Conservation (phyloP, 768 basidiomycete species). For the Suillus plorans region DNA sequence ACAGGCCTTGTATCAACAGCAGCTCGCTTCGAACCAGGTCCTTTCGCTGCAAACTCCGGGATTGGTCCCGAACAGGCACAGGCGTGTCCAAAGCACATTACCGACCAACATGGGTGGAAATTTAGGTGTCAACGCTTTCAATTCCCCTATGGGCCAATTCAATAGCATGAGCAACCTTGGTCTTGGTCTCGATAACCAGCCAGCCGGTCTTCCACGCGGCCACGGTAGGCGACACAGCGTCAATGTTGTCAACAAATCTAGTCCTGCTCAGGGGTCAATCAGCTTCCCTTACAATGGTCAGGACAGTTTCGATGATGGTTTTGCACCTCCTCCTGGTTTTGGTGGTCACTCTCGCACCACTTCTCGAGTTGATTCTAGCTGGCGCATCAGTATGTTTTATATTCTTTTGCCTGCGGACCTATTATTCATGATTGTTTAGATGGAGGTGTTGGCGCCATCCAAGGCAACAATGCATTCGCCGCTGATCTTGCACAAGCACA, state of each 20-base stretch:
- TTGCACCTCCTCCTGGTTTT: constrained; percentile 54
- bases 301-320: constrained; percentile 82
- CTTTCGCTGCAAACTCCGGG: constrained; percentile 78
- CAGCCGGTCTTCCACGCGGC: constrained; percentile 69
- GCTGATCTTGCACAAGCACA: constrained; percentile 95
- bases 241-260: constrained; percentile 82
- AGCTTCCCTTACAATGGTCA: constrained; percentile 51
- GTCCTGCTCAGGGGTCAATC: constrained; percentile 45
- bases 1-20: constrained; percentile 85
- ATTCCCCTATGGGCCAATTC: constrained; percentile 62
- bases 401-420: background rate
- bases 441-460: constrained; percentile 68
- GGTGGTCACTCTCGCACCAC: constrained; percentile 74
- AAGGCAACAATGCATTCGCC: constrained; percentile 63
- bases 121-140: constrained; percentile 39
- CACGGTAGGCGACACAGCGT: constrained; percentile 91
- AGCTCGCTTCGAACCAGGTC: constrained; percentile 85
- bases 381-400: constrained; percentile 80
- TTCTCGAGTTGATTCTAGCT: constrained; percentile 78
- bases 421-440: background rate
- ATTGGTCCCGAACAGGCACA: constrained; percentile 69
- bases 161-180: constrained; percentile 49
- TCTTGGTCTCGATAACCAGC: constrained; percentile 65
- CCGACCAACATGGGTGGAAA: constrained; percentile 54
- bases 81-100: constrained; percentile 85